Base-by-base conservation (phyloP, 2,329 filamentous ascomycete genomes). In the Verticillium alfalfae region DNA sequence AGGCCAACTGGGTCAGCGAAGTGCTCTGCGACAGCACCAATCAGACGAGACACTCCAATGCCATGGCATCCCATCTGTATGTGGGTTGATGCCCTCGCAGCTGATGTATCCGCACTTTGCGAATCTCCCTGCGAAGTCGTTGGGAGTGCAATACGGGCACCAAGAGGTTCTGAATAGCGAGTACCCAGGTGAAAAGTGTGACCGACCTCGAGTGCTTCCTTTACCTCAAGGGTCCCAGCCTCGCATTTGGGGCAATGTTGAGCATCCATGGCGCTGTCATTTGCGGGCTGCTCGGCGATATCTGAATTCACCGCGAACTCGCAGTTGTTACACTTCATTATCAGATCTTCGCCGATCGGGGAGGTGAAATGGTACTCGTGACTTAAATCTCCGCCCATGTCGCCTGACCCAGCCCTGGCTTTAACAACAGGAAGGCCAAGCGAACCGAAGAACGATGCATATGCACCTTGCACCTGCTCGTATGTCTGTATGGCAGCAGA, bases 31-130 rank as follows among this genome's bases (percentile, higher is more conserved):
- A 95, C 86, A 1, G 95, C 92, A 9, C 89, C 93, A 64, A 99
- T 88, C 68, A 99, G 88, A 55, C 95, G 89, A 5, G 93, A 96
- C 18, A 99, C 87, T 1, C 95, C 95, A 64, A 99, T 96, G 1
- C 95, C 95, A 71, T 97, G 92, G 72, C 95, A 99, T 61, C 95
- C 95, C 95, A 99, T 99, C 66, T 96, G 87, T 70, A 97, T 83
- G 0, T 87, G 81, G 0, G 86, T 38, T 22, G 45, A 31, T 16
- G 64, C 3, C n/a, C 34, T 15, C 60, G n/a, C 9, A 16, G 31
- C 26, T 41, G 26, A 41, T 34, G 58, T 15, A 36, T 38, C 18
- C 31, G n/a, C 15, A 36, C n/a, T 60, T 54, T 34, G 45, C 65
- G 63, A 64, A 64, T 13, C 36, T 26, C 8, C 34, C 12, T 56